Conservation (phyloP, 164 flowering plant genomes). For the Magnolia kwangsiensis region DNA sequence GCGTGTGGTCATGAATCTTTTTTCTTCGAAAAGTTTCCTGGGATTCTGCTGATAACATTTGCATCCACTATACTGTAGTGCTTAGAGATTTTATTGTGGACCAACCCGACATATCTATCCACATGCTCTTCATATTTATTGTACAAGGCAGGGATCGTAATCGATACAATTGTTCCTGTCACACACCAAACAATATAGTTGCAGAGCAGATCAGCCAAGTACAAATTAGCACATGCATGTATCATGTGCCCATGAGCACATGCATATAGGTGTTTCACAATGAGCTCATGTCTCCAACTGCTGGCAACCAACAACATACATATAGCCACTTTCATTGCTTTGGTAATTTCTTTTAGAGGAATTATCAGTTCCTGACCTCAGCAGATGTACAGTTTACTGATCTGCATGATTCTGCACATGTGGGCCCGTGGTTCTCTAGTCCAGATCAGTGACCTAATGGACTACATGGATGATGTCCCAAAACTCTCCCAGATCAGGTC, state of each 20-base stretch:
- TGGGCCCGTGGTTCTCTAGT: too few relatives aligned
- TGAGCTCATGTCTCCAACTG: too few relatives aligned
- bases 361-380: too few relatives aligned
- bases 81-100: constrained; percentile 55
- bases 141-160: constrained; percentile 84
- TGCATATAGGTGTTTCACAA: too few relatives aligned
- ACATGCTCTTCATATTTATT: constrained; percentile 54
- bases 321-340: too few relatives aligned
- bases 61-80: constrained; percentile 79
- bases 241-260: neutral
- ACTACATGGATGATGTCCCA: too few relatives aligned
- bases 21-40: constrained; percentile 48
- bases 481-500: too few relatives aligned
- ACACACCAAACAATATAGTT: constrained; percentile 5
- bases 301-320: too few relatives aligned
- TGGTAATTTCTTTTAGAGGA: too few relatives aligned
- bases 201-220: neutral
- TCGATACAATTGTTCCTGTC: constrained; percentile 64
- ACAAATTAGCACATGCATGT: neutral
- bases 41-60: constrained; percentile 60
- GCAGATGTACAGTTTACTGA: too few relatives aligned
- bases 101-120: constrained; percentile 62
- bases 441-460: too few relatives aligned
- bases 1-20: constrained; percentile 40
- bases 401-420: too few relatives aligned